These are phyloP conservation scores for Colletotrichum costaricense DNA, from an alignment of 2,329 filamentous ascomycete species.

Conservation along the genomic window DNA sequence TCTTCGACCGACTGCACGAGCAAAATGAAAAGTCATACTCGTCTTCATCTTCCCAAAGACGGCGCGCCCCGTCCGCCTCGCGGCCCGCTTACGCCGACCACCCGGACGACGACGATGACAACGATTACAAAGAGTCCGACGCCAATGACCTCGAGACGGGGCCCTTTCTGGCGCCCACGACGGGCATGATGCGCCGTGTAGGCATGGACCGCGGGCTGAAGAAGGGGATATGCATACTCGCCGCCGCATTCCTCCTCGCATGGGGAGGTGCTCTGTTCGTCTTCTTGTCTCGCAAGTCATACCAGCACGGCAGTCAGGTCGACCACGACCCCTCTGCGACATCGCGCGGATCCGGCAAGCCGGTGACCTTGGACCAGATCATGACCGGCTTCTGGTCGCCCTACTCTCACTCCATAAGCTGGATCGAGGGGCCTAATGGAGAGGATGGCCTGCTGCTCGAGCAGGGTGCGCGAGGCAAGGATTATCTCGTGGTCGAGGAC, in stretches of 20 bases:
- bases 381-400: conserved; percentile 73
- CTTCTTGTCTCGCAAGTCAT: conserved; percentile 74
- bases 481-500: conserved; percentile 88
- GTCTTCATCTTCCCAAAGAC: conserved; percentile 36
- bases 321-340: conserved; percentile 78
- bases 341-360: conserved; percentile 73
- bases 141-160: conserved; percentile 63
- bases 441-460: conserved; percentile 90
- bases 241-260: conserved; percentile 69
- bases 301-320: conserved; percentile 71
- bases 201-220: conserved; percentile 75
- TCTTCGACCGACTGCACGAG: conserved; percentile 82
- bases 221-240: conserved; percentile 70
- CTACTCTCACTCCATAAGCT: conserved; percentile 74
- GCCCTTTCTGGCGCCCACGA: conserved; percentile 59
- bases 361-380: conserved; percentile 79
- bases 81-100: conserved; percentile 47
- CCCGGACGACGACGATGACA: conserved; percentile 52
- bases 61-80: conserved; percentile 19
- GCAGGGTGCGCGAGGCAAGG: conserved; percentile 70
- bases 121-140: conserved; percentile 48
- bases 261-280: conserved; percentile 77
- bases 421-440: conserved; percentile 79
- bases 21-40: conserved; percentile 49
- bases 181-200: conserved; percentile 53